A percentile compares a stretch with the other conserved stretches of the same genome.
Conservation (phyloP, 2,329 filamentous ascomycete genomes). For the Cercospora berteroae region DNA sequence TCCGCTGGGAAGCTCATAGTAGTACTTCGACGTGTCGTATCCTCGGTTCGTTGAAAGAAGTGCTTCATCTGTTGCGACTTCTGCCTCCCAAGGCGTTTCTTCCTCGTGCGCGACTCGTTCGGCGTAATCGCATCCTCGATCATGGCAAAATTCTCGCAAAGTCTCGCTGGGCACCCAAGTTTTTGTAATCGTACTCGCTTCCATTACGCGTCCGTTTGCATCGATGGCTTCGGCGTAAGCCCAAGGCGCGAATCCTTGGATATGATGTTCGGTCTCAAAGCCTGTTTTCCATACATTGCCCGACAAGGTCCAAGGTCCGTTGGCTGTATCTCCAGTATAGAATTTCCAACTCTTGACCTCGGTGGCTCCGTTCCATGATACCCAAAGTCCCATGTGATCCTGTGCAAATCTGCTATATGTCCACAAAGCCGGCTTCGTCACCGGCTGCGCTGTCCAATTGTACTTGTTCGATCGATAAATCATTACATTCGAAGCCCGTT, state of each 20-base stretch:
- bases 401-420: slow-evolving; percentile 39
- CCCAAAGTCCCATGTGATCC: slow-evolving; percentile 46
- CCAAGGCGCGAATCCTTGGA: slow-evolving; percentile 31
- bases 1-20: slow-evolving; percentile 18
- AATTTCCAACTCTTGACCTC: slow-evolving; percentile 53
- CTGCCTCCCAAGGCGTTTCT: slow-evolving; percentile 29
- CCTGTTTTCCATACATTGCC: slow-evolving; percentile 43
- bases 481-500: slow-evolving; percentile 43
- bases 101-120: slow-evolving; percentile 24
- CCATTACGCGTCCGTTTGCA: slow-evolving; percentile 32
- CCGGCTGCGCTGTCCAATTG: slow-evolving; percentile 53
- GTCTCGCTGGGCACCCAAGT: slow-evolving; percentile 40
- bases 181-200: slow-evolving; percentile 35
- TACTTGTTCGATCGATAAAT: slow-evolving; percentile 58
- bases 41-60: slow-evolving; percentile 35
- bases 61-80: slow-evolving; percentile 25
- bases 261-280: slow-evolving; percentile 45
- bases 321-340: slow-evolving; percentile 41
- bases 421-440: slow-evolving; percentile 41
- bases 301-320: slow-evolving; percentile 40
- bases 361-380: slow-evolving; percentile 55
- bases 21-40: slow-evolving; percentile 38
- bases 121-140: slow-evolving; percentile 35
- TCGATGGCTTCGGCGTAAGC: slow-evolving; percentile 39
- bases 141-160: slow-evolving; percentile 35